These are phyloP conservation scores for Apiotrichum veenhuisii DNA, from an alignment of 1,284 basidiomycete species.

Conservation along the genomic window DNA sequence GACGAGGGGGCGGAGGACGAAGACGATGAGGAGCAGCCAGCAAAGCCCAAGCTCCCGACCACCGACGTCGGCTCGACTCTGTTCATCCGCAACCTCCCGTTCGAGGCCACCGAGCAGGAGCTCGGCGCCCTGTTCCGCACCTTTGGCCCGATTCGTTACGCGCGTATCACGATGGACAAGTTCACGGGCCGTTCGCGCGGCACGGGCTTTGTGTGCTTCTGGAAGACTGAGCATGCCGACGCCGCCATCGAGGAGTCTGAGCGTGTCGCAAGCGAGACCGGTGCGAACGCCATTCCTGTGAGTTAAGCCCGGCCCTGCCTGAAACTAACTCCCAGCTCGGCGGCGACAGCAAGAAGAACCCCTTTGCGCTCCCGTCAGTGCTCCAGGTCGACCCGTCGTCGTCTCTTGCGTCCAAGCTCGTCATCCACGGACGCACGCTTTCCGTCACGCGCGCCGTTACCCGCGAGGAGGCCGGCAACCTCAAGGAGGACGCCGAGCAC, in stretches of 20 bases:
- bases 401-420: conserved; percentile 73
- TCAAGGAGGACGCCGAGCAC: conserved; percentile 81
- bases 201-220: conserved; percentile 96
- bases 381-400: conserved; percentile 94
- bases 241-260: conserved; percentile 78
- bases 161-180: conserved; percentile 82
- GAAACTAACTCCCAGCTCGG: conserved; percentile 29
- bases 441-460: conserved; percentile 89
- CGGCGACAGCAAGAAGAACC: conserved; percentile 63
- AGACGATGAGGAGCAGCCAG: conserved; percentile 53
- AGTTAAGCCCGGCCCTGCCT: conserved; percentile 14
- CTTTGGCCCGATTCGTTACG: conserved; percentile 91
- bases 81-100: conserved; percentile 92
- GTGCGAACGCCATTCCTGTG: conserved; percentile 45
- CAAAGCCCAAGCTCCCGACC: conserved; percentile 68
- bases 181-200: conserved; percentile 82
- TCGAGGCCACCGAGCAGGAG: conserved; percentile 86
- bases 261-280: conserved; percentile 61
- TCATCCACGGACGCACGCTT: conserved; percentile 87
- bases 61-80: conserved; percentile 84
- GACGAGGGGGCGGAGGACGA: conserved; percentile 41
- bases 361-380: conserved; percentile 78
- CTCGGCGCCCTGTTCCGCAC: conserved; percentile 78
- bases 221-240: conserved; percentile 88
- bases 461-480: conserved; percentile 74